A percentile compares a stretch with the other conserved stretches of the same genome.
phyloP scores from a whole-genome alignment of 306 rosid species.

The Medicago arabica region DNA sequence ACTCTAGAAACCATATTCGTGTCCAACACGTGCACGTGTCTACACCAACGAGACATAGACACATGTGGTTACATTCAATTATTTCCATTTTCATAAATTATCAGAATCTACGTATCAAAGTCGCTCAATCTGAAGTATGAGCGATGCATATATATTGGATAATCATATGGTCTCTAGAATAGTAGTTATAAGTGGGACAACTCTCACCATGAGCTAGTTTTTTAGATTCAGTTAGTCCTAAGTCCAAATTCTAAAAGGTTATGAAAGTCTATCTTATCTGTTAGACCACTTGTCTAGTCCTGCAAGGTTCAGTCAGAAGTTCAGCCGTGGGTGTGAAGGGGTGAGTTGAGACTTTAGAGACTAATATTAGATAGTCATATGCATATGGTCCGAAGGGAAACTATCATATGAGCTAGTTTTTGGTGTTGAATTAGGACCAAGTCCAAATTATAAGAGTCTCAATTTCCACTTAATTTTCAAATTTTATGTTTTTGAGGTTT shows the following conservation, averaged over 20 bases:
- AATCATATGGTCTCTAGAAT: too few relatives aligned
- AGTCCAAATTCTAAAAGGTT: too few relatives aligned
- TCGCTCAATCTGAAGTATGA: too few relatives aligned
- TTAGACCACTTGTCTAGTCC: not conserved
- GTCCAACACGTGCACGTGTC: too few relatives aligned
- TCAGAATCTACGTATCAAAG: too few relatives aligned
- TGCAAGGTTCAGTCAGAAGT: not conserved
- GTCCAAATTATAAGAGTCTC: not conserved
- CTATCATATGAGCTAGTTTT: not conserved
- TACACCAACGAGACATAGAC: too few relatives aligned
- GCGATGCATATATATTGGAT: too few relatives aligned
- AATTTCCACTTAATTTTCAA: constrained; percentile 2
- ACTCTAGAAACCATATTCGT: too few relatives aligned
- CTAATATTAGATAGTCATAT: not conserved
- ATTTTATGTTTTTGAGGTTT: not conserved
- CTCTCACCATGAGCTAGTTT: not conserved
- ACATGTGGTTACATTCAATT: too few relatives aligned
- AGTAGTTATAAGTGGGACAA: not conserved
- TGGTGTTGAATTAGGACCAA: not conserved
- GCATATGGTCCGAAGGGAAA: not conserved
- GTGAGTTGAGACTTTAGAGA: too few relatives aligned
- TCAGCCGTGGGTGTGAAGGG: not conserved
- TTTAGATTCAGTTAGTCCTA: not conserved
- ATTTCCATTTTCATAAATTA: too few relatives aligned
- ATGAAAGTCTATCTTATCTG: not conserved